Percentiles rank a stretch among this genome's conserved stretches.
phyloP scores from a whole-genome alignment of 768 basidiomycete species.

The Serendipita sp. region DNA sequence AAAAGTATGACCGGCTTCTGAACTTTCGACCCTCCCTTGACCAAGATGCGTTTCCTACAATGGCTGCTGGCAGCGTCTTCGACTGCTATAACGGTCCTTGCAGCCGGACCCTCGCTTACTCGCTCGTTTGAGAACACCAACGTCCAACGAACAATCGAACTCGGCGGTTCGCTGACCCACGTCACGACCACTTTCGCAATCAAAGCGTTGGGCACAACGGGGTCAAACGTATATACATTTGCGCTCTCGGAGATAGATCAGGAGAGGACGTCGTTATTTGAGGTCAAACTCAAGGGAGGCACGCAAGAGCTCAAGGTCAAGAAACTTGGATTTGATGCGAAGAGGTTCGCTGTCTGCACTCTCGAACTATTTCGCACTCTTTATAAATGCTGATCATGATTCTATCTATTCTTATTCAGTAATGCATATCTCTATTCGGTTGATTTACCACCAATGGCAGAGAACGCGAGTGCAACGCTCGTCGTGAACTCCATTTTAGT shows the following conservation, averaged over 20 bases:
- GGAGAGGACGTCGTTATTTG: constrained; percentile 56
- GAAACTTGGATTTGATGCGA: constrained; percentile 32
- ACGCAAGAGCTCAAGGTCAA: constrained; percentile 34
- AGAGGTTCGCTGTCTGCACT: constrained; percentile 38
- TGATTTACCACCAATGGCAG: constrained; percentile 40
- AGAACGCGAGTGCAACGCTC: constrained; percentile 52
- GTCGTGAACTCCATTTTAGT: constrained; percentile 67
- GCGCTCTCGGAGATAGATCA: constrained; percentile 49
- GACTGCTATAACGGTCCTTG: neutral
- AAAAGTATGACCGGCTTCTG: no score
- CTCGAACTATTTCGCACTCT: neutral
- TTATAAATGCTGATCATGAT: constrained; percentile 1
- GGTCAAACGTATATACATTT: constrained; percentile 48
- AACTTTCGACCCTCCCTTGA: neutral
- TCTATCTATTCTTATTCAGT: constrained; percentile 15
- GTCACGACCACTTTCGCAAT: constrained; percentile 81
- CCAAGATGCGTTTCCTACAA: neutral
- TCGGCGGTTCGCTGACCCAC: constrained; percentile 76
- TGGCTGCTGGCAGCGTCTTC: constrained; percentile 7
- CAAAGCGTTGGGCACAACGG: constrained; percentile 44
- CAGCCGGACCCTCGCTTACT: neutral
- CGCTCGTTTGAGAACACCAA: constrained; percentile 72
- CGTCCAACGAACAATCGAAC: constrained; percentile 76
- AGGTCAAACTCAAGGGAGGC: constrained; percentile 67
- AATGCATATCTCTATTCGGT: constrained; percentile 43